Evolutionary conservation across 2,329 filamentous ascomycete genomes (phyloP), one percentile per base, ranked within the genome.

Genomic region (Fusarium pseudograminearum): DNA sequence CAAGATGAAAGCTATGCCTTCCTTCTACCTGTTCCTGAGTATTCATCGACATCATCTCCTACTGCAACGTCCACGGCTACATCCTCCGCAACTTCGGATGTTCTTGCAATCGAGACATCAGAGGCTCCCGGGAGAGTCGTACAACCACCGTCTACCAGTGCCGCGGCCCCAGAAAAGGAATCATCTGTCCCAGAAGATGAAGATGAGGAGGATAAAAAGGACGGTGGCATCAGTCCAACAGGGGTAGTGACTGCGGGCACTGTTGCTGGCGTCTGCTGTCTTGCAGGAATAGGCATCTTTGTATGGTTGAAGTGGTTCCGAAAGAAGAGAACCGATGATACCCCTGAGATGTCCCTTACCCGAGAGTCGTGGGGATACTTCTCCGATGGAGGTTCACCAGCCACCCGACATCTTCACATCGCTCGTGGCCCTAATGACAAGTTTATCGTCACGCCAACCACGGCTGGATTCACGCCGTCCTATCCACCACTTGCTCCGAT

Each of bases 301-400:
- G 34, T 75, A 22, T 75, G 73, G 73, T 54, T 75, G 51, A 73
- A 71, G 52, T 75, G 69, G 69, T 68, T 73, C 46, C 63, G 73
- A 56, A 73, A 67, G 69, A 70, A 57, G 51, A 45, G 31, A 9
- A 41, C 10, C 15, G 46, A 42, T 30, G 47, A 54, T 8, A 72
- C 59, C 10, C 46, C 62, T 34, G 28, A 31, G 2, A 59, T 46
- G 30, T 46, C 38, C 50, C 48, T 61, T 5, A 54, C 50, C 1
- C 59, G 54, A 31, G 61, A 70, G 40, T 64, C 71, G 14, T 73
- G 73, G 72, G 72, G 65, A 15, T 67, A 71, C 28, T 74, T 70
- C 16, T 64, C 71, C 10, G 53, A 69, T 16, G 51, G 55, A 53
- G 64, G 56, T 26, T 65, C 67, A n/a, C 60, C 66, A 7, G 42